Percentiles rank a stretch among this genome's conserved stretches.
Conservation (phyloP, 2,329 filamentous ascomycete genomes). For the Xylariomycetidae sp. region DNA sequence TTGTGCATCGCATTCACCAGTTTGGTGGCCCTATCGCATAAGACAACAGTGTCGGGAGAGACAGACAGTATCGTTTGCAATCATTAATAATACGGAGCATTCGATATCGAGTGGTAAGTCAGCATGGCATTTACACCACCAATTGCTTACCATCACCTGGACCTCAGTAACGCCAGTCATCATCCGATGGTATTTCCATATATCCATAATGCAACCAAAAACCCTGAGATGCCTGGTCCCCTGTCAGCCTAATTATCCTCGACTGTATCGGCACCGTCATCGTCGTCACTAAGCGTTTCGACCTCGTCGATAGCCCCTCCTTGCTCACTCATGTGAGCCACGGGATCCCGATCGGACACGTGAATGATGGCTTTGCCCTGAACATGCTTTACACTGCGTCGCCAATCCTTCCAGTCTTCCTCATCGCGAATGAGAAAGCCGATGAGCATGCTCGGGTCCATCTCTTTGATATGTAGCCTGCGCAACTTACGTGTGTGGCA, state of each 20-base stretch:
- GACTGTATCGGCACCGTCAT: slow-evolving; percentile 31
- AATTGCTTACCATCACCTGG: slow-evolving; percentile 8
- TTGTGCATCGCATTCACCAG: no score
- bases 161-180: slow-evolving; percentile 14
- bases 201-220: slow-evolving; percentile 5
- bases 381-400: slow-evolving; percentile 66
- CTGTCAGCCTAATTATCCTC: slow-evolving; percentile 8
- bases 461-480: slow-evolving; percentile 78
- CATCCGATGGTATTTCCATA: slow-evolving; percentile 12
- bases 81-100: slow-evolving; percentile 6
- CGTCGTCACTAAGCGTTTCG: slow-evolving; percentile 76
- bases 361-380: slow-evolving; percentile 84
- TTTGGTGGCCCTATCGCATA: no score
- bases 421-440: slow-evolving; percentile 83
- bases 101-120: slow-evolving; percentile 15
- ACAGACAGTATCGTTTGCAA: no score
- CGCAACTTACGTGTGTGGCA: slow-evolving; percentile 86
- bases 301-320: slow-evolving; percentile 83
- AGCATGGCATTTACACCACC: slow-evolving; percentile 12
- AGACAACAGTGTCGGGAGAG: no score
- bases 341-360: slow-evolving; percentile 67
- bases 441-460: slow-evolving; percentile 98
- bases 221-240: no score
- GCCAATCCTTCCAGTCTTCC: slow-evolving; percentile 81
- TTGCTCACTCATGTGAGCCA: slow-evolving; percentile 54